Conservation (phyloP, 164 flowering plant genomes). For the Protea cynaroides region DNA sequence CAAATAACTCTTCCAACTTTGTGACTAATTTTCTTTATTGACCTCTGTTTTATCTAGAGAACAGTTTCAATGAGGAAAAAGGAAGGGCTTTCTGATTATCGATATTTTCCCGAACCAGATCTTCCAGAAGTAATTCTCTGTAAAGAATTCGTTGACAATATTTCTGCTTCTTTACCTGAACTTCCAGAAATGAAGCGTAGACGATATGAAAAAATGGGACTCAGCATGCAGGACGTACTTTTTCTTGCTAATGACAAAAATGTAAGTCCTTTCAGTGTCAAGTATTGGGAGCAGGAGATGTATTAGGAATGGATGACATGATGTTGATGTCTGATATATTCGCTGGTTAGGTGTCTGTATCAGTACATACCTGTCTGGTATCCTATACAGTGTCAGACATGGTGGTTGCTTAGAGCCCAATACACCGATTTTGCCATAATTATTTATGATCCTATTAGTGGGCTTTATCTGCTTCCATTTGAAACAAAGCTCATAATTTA, state of each 20-base stretch:
- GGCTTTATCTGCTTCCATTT: background rate
- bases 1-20: background rate
- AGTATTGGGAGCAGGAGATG: background rate
- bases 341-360: background rate
- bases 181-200: slow-evolving; percentile 78
- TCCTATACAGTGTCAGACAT: background rate
- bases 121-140: slow-evolving; percentile 73
- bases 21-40: slow-evolving; percentile 4
- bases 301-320: background rate
- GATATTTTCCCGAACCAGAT: slow-evolving; percentile 97
- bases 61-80: slow-evolving; percentile 92
- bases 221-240: slow-evolving; percentile 92
- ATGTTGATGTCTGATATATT: too few relatives aligned
- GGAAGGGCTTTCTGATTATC: slow-evolving; percentile 92
- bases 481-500: background rate
- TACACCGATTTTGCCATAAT: background rate
- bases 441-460: background rate
- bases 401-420: background rate
- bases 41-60: slow-evolving; percentile 36
- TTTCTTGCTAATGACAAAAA: slow-evolving; percentile 74
- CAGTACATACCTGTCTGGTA: background rate
- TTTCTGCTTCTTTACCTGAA: slow-evolving; percentile 66
- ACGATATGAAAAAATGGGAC: slow-evolving; percentile 77
- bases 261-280: slow-evolving; percentile 37
- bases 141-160: slow-evolving; percentile 46